phyloP scores from a whole-genome alignment of 768 basidiomycete genomes.

The Suillus subluteus region DNA sequence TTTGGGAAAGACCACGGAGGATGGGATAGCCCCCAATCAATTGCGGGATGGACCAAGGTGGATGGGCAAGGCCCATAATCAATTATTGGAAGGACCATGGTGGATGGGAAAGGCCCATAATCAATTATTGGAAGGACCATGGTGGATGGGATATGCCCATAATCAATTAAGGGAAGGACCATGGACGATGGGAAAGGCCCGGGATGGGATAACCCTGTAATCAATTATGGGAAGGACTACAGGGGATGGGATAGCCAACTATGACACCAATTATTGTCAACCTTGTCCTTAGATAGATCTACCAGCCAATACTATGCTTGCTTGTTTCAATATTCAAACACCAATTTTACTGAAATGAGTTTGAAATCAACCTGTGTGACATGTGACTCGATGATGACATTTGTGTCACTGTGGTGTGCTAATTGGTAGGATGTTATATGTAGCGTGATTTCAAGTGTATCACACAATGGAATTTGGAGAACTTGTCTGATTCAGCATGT shows the following conservation, averaged over 20 bases:
- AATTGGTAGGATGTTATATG: neutral
- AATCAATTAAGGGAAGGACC: neutral
- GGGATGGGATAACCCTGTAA: neutral
- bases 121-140: neutral
- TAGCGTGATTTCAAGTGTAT: neutral
- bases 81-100: neutral
- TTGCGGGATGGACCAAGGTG: no score
- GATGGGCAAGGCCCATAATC: neutral
- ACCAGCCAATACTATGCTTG: no score
- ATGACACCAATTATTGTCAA: neutral
- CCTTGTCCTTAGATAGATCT: no score
- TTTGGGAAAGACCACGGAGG: neutral
- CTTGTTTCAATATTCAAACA: no score
- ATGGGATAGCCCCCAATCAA: neutral
- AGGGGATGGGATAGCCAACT: neutral
- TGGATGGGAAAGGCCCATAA: neutral
- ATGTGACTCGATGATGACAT: no score
- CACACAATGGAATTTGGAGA: no score
- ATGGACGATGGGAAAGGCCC: neutral
- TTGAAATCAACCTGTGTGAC: no score
- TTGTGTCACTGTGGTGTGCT: no score
- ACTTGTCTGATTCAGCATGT: no score
- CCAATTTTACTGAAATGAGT: no score
- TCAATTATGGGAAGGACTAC: neutral
- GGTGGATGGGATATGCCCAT: neutral